Conservation (phyloP, 306 rosid species). For the Pyrus pyrifolia region DNA sequence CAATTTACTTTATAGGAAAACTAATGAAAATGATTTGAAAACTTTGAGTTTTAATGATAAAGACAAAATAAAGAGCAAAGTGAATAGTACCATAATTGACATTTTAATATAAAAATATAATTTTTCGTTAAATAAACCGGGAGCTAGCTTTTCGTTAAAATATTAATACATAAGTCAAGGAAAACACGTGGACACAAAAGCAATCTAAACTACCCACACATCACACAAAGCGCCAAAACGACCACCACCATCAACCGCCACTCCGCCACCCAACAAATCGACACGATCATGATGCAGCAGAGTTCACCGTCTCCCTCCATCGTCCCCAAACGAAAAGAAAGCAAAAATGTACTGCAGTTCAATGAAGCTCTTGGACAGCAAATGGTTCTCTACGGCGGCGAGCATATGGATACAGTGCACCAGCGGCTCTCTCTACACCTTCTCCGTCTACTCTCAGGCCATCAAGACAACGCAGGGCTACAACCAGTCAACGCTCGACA, state of each 20-base stretch:
- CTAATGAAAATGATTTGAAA: too few species aligned
- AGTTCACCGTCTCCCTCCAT: background rate
- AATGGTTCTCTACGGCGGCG: conserved; percentile 24
- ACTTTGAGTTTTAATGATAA: too few species aligned
- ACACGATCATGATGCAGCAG: background rate
- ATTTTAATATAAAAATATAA: too few species aligned
- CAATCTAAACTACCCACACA: background rate
- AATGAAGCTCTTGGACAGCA: background rate
- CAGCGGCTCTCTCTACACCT: conserved; percentile 25
- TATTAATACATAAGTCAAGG: background rate
- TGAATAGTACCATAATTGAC: too few species aligned
- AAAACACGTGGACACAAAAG: background rate
- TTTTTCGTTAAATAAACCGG: too few species aligned
- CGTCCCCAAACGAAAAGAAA: background rate
- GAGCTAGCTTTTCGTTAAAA: too few species aligned
- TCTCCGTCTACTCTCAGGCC: conserved; percentile 23
- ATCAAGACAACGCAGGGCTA: conserved; percentile 14
- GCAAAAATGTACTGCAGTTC: background rate
- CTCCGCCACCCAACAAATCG: background rate
- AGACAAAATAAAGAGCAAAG: too few species aligned
- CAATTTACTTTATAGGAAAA: too few species aligned
- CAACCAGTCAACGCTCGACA: conserved; percentile 21
- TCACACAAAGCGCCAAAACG: background rate
- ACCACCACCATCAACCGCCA: background rate
- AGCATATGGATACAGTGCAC: conserved; percentile 24